Evolutionary conservation across 2,329 filamentous ascomycete species (phyloP).

Genomic region (Alternaria viburni): DNA sequence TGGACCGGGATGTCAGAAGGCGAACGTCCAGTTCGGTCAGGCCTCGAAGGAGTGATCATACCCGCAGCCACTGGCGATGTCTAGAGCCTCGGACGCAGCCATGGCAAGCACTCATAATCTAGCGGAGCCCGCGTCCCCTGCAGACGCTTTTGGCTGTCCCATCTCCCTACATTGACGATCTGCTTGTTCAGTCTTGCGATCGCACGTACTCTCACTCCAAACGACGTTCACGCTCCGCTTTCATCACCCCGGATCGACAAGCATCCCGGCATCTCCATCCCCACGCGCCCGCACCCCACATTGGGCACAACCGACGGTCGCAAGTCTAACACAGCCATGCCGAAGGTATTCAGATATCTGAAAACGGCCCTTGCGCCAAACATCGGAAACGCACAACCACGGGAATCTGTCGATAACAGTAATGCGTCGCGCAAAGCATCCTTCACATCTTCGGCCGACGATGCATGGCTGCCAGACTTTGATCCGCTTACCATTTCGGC

Average conservation of each 20-base stretch:
- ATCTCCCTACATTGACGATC: not conserved
- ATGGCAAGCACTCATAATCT: slow-evolving; percentile 19
- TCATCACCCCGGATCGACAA: not conserved
- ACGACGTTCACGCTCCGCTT: not conserved
- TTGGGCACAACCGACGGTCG: not conserved
- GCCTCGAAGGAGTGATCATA: slow-evolving; percentile 14
- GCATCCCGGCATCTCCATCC: not conserved
- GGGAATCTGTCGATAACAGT: slow-evolving; percentile 22
- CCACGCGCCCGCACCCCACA: not conserved
- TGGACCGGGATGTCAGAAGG: slow-evolving; percentile 12
- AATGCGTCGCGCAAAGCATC: slow-evolving; percentile 33
- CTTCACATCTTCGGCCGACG: slow-evolving; percentile 34
- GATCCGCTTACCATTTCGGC: slow-evolving; percentile 42
- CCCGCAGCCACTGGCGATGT: slow-evolving; percentile 18
- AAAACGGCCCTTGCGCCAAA: slow-evolving; percentile 37
- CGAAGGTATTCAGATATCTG: slow-evolving; percentile 33
- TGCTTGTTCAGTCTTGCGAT: not conserved
- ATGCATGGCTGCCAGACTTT: slow-evolving; percentile 36
- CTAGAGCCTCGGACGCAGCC: slow-evolving; percentile 12
- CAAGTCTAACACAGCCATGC: slow-evolving; percentile 21
- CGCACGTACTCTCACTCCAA: not conserved
- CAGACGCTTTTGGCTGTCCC: not conserved
- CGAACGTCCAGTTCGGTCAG: slow-evolving; percentile 15
- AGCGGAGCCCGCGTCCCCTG: slow-evolving; percentile 14
- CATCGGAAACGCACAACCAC: slow-evolving; percentile 28